Base-by-base conservation (phyloP, 2,329 filamentous ascomycete species). In the Venturia aucupariae region DNA sequence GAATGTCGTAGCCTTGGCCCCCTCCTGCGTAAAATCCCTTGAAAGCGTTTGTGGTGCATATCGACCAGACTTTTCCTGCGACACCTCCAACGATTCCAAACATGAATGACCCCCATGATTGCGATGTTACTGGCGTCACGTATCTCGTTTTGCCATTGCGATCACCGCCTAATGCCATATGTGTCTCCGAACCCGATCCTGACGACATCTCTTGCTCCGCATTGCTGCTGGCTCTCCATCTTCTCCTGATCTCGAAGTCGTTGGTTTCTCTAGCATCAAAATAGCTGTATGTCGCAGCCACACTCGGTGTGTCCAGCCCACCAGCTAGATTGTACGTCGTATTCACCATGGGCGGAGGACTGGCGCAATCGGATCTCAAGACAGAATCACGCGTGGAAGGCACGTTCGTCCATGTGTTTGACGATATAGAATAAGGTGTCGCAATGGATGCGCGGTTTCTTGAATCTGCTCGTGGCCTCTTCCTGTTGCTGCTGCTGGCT, bases 1-100 rank as follows among this genome's bases (percentile, higher is more conserved):
- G 61, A 65, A 90, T 77, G 7, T 82, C 78, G 71, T 92, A 96
- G 32, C 85, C 86, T 66, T 80, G 81, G 10, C 92, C 93, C 3
- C 89, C 90, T 8, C 92, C 93, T 15, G 92, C 91, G 67, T 92
- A 87, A 74, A 97, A 97, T 0, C 92, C 92, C 64, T 84, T 83
- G 71, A 97, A 95, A 0, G 89, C 84, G 30, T 73, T 78, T 4
- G 79, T 85, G 0, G 79, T 78, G 78, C 92, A 96, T 70, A 96
- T 94, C 69, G 92, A 84, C 83, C 90, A 92, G 0, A 96, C 86
- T 71, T 88, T 93, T 22, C 90, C 89, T 1, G 89, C 84, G 3
- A 89, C 84, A 35, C 81, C 85, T 1, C 86, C 86, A 8, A 90
- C 81, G 0, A 88, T 81, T 48, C 78, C 82, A 39, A 90, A 77